These are phyloP conservation scores for Zymoseptoria crescenta DNA, from an alignment of 2,329 filamentous ascomycete genomes.

Conservation along the genomic window DNA sequence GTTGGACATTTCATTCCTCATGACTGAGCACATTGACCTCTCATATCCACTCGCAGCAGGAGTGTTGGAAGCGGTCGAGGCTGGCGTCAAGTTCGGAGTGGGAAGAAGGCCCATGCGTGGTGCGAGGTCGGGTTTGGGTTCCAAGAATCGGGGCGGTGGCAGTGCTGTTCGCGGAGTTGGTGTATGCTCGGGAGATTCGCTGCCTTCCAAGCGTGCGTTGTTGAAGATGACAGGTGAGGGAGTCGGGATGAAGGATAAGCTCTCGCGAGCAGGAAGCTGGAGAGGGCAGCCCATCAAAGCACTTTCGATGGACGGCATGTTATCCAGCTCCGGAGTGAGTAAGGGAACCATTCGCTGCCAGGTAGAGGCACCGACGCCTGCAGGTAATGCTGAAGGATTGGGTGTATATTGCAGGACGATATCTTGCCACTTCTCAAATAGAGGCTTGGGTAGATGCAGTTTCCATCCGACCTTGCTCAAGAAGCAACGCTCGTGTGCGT, in stretches of 20 bases:
- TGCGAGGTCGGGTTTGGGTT: conserved; percentile 43
- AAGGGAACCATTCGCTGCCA: conserved; percentile 47
- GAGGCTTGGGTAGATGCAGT: conserved; percentile 80
- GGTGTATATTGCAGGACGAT: conserved; percentile 81
- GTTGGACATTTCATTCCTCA: conserved; percentile 51
- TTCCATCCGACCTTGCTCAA: conserved; percentile 87
- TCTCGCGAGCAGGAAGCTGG: conserved; percentile 5
- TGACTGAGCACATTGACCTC: conserved; percentile 51
- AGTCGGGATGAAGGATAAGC: conserved; percentile 19
- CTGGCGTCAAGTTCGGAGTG: conserved; percentile 56
- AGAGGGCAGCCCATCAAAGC: conserved; percentile 2
- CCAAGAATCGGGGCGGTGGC: conserved; percentile 39
- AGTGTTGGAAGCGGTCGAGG: conserved; percentile 46
- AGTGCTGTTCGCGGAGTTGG: conserved; percentile 34
- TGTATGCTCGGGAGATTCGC: conserved; percentile 35
- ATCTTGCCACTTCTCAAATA: conserved; percentile 90
- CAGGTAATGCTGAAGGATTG: conserved; percentile 28
- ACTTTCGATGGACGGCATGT: conserved; percentile 20
- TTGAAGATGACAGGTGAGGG: conserved; percentile 13
- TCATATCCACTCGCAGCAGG: conserved; percentile 53
- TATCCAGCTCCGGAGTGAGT: conserved; percentile 51
- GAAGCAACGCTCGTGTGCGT: conserved; percentile 92
- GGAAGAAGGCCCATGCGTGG: conserved; percentile 49
- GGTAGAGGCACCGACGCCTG: conserved; percentile 8
- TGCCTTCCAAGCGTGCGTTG: conserved; percentile 14